A percentile compares a stretch with the other conserved stretches of the same genome.
Conservation (phyloP, 2,329 filamentous ascomycete genomes). For the Aspergillus ochraceoroseus region DNA sequence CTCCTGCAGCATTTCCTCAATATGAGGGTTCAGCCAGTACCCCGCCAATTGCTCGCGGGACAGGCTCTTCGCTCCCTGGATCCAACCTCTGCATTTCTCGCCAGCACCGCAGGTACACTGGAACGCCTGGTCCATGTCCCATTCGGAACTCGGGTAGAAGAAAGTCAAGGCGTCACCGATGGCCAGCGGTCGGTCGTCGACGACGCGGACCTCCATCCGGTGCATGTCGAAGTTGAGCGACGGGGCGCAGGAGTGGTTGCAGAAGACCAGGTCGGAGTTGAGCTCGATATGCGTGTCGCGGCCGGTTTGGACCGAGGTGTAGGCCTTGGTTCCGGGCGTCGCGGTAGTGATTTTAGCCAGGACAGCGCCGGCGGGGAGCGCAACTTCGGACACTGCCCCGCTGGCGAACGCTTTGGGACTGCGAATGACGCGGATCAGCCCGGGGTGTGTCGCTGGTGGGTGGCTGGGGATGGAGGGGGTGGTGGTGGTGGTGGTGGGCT, state of each 20-base stretch:
- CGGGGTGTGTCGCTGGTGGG: conserved; percentile 27
- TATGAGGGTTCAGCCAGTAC: conserved; percentile 45
- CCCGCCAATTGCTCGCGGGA: conserved; percentile 28
- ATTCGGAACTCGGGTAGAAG: conserved; percentile 50
- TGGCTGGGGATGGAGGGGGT: conserved; percentile 7
- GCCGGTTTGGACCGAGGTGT: conserved; percentile 51
- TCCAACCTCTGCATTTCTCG: conserved; percentile 36
- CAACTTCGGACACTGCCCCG: conserved; percentile 47
- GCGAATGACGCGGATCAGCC: conserved; percentile 27
- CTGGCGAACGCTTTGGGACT: conserved; percentile 34
- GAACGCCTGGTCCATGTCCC: conserved; percentile 48
- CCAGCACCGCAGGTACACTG: conserved; percentile 42
- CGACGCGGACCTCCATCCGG: conserved; percentile 38
- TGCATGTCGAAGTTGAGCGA: conserved; percentile 52
- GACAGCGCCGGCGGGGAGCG: conserved; percentile 49
- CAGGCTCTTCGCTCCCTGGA: conserved; percentile 41
- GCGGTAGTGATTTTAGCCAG: conserved; percentile 47
- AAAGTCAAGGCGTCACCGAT: conserved; percentile 44
- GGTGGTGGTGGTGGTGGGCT: conserved; percentile 17
- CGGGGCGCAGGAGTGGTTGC: conserved; percentile 55
- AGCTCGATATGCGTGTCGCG: conserved; percentile 51
- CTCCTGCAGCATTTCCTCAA: conserved; percentile 30
- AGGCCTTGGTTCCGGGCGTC: conserved; percentile 45
- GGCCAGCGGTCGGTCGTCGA: conserved; percentile 24
- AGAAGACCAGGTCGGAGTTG: conserved; percentile 53